phyloP scores from a whole-genome alignment of 441 rosid species.

The Adansonia madagascariensis region DNA sequence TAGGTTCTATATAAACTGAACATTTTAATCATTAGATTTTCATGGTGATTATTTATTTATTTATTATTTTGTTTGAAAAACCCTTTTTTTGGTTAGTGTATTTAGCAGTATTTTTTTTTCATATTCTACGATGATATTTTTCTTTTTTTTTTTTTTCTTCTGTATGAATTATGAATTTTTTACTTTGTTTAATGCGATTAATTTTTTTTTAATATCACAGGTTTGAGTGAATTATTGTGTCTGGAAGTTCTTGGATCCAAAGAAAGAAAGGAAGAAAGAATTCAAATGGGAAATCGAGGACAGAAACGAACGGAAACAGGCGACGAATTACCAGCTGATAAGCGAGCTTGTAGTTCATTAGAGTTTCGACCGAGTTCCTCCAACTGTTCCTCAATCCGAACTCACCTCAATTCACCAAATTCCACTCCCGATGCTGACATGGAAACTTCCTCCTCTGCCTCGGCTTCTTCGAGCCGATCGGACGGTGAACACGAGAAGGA shows the following conservation, averaged over 20 bases:
- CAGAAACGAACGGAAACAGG: conserved; percentile 82
- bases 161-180: not conserved
- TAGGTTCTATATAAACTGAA: not conserved
- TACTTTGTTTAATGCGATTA: not conserved
- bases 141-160: not conserved
- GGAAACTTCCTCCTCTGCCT: conserved; percentile 90
- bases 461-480: conserved; percentile 75
- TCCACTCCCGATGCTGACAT: conserved; percentile 62
- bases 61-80: too few species aligned
- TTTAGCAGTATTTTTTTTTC: not conserved
- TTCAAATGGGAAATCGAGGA: conserved; percentile 75
- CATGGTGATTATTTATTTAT: not conserved
- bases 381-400: conserved; percentile 58
- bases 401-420: conserved; percentile 52
- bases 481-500: conserved; percentile 75
- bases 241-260: not conserved
- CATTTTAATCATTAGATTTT: not conserved
- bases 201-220: conserved; percentile 14
- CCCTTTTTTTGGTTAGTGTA: not conserved
- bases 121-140: conserved; percentile 7
- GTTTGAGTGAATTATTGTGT: conserved; percentile 18
- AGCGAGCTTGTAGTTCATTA: conserved; percentile 86
- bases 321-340: conserved; percentile 90
- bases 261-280: not conserved
- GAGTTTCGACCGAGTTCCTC: conserved; percentile 87